Base-by-base conservation (phyloP, 1,139 yeast genomes). In the Debaryomyces nepalensis region DNA sequence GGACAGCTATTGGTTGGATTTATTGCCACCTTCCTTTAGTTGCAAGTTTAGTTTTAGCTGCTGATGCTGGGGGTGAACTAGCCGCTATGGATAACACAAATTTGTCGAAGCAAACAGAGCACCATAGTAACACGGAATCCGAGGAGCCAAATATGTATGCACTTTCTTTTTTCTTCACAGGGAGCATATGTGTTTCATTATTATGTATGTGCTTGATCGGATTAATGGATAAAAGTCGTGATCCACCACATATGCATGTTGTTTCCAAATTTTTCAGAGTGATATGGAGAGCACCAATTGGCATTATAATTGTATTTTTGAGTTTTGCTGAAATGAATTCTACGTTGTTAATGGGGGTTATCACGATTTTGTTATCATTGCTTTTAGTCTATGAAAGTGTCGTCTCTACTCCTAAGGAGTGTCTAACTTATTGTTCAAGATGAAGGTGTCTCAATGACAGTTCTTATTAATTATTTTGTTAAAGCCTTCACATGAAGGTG, bases 11-110 rank as follows among this genome's bases (percentile, higher is more conserved):
- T 29, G 2, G 52, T 0, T 82, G 79, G 77, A 64, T 79, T 5
- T 70, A 73, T 51, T 42, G 63, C 5, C 88, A 82, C 51, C 53
- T 81, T 26, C 83, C 85, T 0, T 59, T 81, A 32, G 69, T 79
- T 37, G 81, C 77, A 0, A 57, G 75, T 9, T 57, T 79, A 46
- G 73, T 79, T 33, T 64, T 82, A 42, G 75, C 82, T 21, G 87
- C 87, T 0, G 87, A 82, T 62, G 76, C 86, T 6, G 84, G 82
- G 6, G 82, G 81, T 2, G 83, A 78, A 36, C 58, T 80, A 41
- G 60, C 70, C 24, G 45, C 48, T n/a, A 44, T 53, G 22, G 58
- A 55, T 19, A 50, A 44, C 23, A 48, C 48, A 10, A 46, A 45
- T 21, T 37, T 46, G 26, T 29, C 38, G 11, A 39, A 37, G 33